These are phyloP conservation scores for Ophiostoma sp. DNA, from an alignment of 2,329 filamentous ascomycete genomes.

Conservation along the genomic window DNA sequence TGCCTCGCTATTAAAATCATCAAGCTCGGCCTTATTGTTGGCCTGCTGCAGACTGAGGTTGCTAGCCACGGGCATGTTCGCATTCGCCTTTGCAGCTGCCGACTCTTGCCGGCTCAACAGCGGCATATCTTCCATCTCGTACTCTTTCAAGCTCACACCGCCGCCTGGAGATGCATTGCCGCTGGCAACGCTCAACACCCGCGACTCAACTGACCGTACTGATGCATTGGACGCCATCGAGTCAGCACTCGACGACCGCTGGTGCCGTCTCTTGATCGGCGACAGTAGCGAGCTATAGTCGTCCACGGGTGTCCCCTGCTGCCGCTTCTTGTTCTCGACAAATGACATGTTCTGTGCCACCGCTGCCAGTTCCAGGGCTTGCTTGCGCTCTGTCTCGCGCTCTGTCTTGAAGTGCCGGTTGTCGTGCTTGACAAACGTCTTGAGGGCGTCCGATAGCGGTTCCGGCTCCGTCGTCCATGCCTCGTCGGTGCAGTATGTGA, in stretches of 20 bases:
- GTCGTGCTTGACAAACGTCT: slow-evolving; percentile 35
- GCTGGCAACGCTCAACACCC: slow-evolving; percentile 18
- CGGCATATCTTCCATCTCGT: slow-evolving; percentile 25
- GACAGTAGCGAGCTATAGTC: slow-evolving; percentile 31
- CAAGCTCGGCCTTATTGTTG: background rate
- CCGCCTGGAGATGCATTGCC: background rate
- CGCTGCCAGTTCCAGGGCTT: slow-evolving; percentile 20
- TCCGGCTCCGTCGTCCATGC: slow-evolving; percentile 28
- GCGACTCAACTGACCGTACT: slow-evolving; percentile 41
- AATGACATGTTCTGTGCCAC: slow-evolving; percentile 16
- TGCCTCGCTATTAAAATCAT: background rate
- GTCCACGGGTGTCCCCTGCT: slow-evolving; percentile 18
- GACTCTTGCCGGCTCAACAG: slow-evolving; percentile 3
- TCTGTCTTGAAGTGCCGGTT: slow-evolving; percentile 36
- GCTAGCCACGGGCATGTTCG: background rate
- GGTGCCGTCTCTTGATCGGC: slow-evolving; percentile 37
- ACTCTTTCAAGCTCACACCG: slow-evolving; percentile 32
- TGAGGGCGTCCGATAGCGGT: slow-evolving; percentile 30
- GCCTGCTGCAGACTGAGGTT: background rate
- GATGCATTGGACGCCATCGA: slow-evolving; percentile 36
- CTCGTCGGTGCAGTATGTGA: slow-evolving; percentile 33
- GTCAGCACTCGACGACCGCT: slow-evolving; percentile 40
- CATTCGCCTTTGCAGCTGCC: background rate
- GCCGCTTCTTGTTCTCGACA: slow-evolving; percentile 28
- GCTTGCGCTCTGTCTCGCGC: slow-evolving; percentile 23